Evolutionary conservation across 108 stramenopile genomes (phyloP).

Genomic region (Fragilariopsis cylindrus): DNA sequence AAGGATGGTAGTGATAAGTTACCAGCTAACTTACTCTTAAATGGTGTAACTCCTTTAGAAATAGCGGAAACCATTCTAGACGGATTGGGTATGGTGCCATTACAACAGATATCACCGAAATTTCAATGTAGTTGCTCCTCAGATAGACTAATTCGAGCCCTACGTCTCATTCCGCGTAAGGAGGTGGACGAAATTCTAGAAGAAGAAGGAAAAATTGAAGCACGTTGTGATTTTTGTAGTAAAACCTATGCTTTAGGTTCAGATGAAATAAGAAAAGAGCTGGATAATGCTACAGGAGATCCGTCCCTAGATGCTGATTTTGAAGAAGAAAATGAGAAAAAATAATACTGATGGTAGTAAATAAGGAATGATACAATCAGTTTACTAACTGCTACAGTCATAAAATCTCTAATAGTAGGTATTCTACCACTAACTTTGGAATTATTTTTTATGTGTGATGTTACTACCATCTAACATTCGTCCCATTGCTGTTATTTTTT

Average conservation of each 20-base stretch:
- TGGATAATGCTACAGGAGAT: conserved; percentile 67
- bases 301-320: conserved; percentile 64
- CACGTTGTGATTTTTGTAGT: conserved; percentile 86
- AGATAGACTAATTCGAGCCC: conserved; percentile 69
- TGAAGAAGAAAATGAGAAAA: conserved; percentile 14
- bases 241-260: conserved; percentile 72
- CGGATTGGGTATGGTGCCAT: conserved; percentile 75
- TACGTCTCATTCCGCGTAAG: conserved; percentile 70
- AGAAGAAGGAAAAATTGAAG: conserved; percentile 75
- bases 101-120: conserved; percentile 64
- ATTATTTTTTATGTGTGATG: too few relatives aligned
- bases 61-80: conserved; percentile 74
- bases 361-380: not conserved
- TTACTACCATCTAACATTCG: too few relatives aligned
- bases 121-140: conserved; percentile 70
- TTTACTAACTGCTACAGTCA: not conserved
- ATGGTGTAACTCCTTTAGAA: conserved; percentile 74
- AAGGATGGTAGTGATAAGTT: conserved; percentile 71
- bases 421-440: too few relatives aligned
- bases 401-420: not conserved
- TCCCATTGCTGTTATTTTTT: too few relatives aligned
- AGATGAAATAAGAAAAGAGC: conserved; percentile 62
- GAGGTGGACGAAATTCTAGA: conserved; percentile 80
- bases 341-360: not conserved
- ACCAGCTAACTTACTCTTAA: conserved; percentile 66